Evolutionary conservation across 2,329 filamentous ascomycete genomes (phyloP).

Genomic region (Ophiosphaerella korrae): DNA sequence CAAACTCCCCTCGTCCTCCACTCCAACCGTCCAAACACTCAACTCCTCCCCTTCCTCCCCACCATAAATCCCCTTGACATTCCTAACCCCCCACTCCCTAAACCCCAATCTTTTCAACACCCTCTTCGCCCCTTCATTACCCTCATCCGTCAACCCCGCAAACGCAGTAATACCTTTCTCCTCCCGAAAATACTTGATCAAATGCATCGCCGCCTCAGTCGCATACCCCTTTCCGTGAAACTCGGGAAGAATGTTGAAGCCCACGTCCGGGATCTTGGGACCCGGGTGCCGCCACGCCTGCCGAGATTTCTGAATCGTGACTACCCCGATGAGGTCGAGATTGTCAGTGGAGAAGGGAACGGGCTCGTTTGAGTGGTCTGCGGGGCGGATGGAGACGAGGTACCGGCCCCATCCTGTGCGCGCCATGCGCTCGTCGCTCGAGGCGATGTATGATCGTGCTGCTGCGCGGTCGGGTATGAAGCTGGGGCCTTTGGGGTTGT

Average conservation of each 20-base stretch:
- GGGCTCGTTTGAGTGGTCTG: conserved; percentile 5
- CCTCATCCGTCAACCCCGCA: conserved; percentile 13
- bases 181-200: conserved; percentile 10
- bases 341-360: conserved; percentile 1
- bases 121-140: conserved; percentile 17
- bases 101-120: conserved; percentile 23
- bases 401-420: conserved; percentile 35
- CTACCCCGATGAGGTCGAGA: conserved; percentile 13
- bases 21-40: conserved; percentile 13
- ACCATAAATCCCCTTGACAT: conserved; percentile 9
- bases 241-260: conserved; percentile 16
- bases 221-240: conserved; percentile 25
- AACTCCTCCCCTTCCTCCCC: conserved; percentile 1
- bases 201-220: conserved; percentile 8
- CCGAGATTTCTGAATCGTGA: conserved; percentile 27
- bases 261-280: conserved; percentile 22
- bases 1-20: conserved; percentile 11
- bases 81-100: conserved; percentile 11
- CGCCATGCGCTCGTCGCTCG: conserved; percentile 8
- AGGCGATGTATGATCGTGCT: conserved; percentile 13
- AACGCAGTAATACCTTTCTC: conserved; percentile 9
- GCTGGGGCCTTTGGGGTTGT: neutral
- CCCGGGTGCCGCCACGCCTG: conserved; percentile 7
- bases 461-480: conserved; percentile 14
- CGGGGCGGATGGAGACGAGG: conserved; percentile 25